Conservation (phyloP, 2,329 filamentous ascomycete genomes). For the Aaosphaeria arxii region DNA sequence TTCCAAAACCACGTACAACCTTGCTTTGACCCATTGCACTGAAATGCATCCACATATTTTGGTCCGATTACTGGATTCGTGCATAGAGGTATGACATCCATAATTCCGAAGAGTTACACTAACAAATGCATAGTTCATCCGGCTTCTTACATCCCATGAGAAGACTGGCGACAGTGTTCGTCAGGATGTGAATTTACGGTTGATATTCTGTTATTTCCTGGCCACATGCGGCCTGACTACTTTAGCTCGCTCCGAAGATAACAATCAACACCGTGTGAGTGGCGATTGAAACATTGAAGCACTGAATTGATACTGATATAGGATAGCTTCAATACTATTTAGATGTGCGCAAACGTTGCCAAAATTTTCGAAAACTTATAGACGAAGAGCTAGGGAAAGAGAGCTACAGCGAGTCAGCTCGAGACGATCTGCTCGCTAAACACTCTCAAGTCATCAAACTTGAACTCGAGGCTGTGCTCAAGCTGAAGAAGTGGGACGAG, state of each 20-base stretch:
- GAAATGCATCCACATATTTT: constrained; percentile 56
- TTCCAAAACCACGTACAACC: constrained; percentile 75
- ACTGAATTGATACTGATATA: constrained; percentile 25
- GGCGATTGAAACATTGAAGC: too few species aligned
- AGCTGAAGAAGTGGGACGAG: constrained; percentile 65
- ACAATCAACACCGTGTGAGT: constrained; percentile 38
- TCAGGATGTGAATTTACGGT: constrained; percentile 56
- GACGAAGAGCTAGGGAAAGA: constrained; percentile 36
- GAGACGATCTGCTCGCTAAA: constrained; percentile 58
- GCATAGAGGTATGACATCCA: constrained; percentile 37
- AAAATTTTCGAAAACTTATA: constrained; percentile 53
- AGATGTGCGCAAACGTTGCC: constrained; percentile 58
- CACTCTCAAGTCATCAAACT: constrained; percentile 67
- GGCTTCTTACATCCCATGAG: constrained; percentile 24
- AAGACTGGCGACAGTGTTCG: neutral
- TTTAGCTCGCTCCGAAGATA: constrained; percentile 47
- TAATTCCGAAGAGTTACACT: neutral
- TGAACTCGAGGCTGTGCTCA: constrained; percentile 73
- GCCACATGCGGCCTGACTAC: constrained; percentile 45
- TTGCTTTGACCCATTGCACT: constrained; percentile 62
- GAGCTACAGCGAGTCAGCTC: constrained; percentile 43
- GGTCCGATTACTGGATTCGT: constrained; percentile 52
- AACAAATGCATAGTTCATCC: constrained; percentile 37
- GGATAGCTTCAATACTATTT: constrained; percentile 60
- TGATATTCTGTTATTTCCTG: constrained; percentile 70